phyloP scores from a whole-genome alignment of 208 protist species.

The Crithidia acanthocephali region DNA sequence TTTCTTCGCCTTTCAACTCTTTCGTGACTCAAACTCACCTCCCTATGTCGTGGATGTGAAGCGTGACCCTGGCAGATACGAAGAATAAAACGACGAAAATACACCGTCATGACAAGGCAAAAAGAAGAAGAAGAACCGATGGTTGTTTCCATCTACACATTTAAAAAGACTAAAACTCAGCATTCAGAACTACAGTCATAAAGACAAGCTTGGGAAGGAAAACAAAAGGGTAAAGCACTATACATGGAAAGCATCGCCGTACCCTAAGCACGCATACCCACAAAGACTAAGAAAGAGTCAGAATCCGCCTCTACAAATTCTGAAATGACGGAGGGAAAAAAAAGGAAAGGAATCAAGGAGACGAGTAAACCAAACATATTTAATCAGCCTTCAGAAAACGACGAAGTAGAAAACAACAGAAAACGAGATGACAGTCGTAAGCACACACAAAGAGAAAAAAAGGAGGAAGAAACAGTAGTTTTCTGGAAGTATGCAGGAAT shows the following conservation, averaged over 20 bases:
- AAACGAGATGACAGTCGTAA: background rate
- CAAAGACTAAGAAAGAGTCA: background rate
- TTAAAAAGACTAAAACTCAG: background rate
- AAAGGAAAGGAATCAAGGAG: too few species aligned
- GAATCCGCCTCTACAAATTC: background rate
- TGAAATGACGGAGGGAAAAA: background rate
- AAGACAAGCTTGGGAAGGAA: background rate
- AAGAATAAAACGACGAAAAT: background rate
- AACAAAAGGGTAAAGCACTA: background rate
- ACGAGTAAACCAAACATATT: too few species aligned
- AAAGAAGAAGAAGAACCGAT: background rate
- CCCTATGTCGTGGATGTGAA: background rate
- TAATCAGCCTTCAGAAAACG: too few species aligned
- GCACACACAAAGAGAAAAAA: background rate
- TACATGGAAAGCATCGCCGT: background rate
- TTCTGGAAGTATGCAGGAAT: background rate
- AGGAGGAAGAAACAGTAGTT: constrained; percentile 7
- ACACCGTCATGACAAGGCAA: background rate
- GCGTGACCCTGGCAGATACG: background rate
- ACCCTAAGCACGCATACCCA: background rate
- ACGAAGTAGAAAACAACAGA: constrained; percentile 1
- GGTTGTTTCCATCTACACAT: background rate
- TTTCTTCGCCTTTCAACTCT: background rate
- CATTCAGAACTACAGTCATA: background rate
- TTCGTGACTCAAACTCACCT: background rate